phyloP scores from a whole-genome alignment of 306 rosid genomes.

The Pueraria montana region DNA sequence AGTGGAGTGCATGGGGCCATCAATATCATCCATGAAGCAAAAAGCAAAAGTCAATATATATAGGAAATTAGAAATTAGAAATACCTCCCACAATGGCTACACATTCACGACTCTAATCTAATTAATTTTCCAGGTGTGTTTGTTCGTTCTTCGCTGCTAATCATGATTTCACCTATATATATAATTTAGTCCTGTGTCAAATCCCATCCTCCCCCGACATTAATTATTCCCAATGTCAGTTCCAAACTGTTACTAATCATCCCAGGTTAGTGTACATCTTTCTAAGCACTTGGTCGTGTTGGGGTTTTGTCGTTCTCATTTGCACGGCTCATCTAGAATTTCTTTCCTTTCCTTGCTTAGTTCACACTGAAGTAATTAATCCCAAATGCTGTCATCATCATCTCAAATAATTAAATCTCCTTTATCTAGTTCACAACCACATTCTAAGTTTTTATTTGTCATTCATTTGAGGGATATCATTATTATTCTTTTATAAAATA shows the following conservation, averaged over 20 bases:
- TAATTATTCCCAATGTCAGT: slow-evolving; percentile 46
- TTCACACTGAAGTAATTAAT: slow-evolving; percentile 45
- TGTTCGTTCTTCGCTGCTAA: slow-evolving; percentile 26
- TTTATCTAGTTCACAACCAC: background rate
- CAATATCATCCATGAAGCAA: slow-evolving; percentile 15
- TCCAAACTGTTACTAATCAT: slow-evolving; percentile 40
- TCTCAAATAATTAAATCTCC: background rate
- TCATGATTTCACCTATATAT: slow-evolving; percentile 46
- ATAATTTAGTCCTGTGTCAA: slow-evolving; percentile 33
- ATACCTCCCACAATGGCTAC: slow-evolving; percentile 55
- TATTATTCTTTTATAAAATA: background rate
- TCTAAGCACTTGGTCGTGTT: slow-evolving; percentile 45
- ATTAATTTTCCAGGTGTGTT: slow-evolving; percentile 42
- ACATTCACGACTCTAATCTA: slow-evolving; percentile 41
- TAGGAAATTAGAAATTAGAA: slow-evolving; percentile 38
- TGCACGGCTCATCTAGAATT: background rate
- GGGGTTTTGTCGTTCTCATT: slow-evolving; percentile 20
- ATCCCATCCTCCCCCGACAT: slow-evolving; percentile 39
- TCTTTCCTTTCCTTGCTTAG: slow-evolving; percentile 36
- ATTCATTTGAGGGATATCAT: background rate
- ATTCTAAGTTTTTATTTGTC: background rate
- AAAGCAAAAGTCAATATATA: slow-evolving; percentile 37
- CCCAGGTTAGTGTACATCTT: slow-evolving; percentile 10
- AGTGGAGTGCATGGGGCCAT: slow-evolving; percentile 47
- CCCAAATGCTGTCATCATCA: slow-evolving; percentile 25